phyloP scores from a whole-genome alignment of 352 stramenopile species.

The Salisapilia sapeloensis region DNA sequence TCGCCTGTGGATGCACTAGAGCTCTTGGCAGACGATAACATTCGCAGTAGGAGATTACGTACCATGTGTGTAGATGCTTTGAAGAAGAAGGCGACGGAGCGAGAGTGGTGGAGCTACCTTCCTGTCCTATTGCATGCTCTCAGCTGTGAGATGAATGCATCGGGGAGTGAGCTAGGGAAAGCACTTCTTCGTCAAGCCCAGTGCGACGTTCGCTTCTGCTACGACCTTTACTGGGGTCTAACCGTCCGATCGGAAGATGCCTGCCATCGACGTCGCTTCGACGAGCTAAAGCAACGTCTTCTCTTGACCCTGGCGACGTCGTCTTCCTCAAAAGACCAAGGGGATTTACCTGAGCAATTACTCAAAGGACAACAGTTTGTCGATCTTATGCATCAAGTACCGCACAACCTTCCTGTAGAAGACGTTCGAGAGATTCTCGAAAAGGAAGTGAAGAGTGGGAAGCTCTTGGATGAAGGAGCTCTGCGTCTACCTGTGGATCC shows the following conservation, averaged over 20 bases:
- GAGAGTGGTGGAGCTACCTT: constrained; percentile 69
- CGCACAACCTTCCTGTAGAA: constrained; percentile 40
- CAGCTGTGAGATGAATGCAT: constrained; percentile 45
- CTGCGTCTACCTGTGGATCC: constrained; percentile 61
- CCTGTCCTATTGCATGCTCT: constrained; percentile 56
- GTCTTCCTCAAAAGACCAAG: constrained; percentile 9
- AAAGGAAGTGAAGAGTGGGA: constrained; percentile 25
- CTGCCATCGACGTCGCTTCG: constrained; percentile 59
- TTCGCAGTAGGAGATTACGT: constrained; percentile 35
- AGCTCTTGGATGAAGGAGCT: constrained; percentile 12
- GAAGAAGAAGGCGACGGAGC: constrained; percentile 40
- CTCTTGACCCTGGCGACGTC: constrained; percentile 41
- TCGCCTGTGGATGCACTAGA: constrained; percentile 64
- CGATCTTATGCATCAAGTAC: constrained; percentile 68
- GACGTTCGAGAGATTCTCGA: constrained; percentile 34
- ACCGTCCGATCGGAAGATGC: constrained; percentile 69
- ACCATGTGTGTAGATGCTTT: constrained; percentile 46
- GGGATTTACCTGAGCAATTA: constrained; percentile 34
- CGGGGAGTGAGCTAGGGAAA: constrained; percentile 42
- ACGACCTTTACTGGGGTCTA: constrained; percentile 73
- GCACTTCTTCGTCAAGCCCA: constrained; percentile 53
- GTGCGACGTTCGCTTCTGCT: constrained; percentile 67
- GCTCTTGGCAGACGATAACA: constrained; percentile 48
- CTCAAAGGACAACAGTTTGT: constrained; percentile 72
- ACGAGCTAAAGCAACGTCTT: constrained; percentile 61